Evolutionary conservation across 1,139 yeast genomes (phyloP).

Genomic region (Pneumocystis canis): DNA sequence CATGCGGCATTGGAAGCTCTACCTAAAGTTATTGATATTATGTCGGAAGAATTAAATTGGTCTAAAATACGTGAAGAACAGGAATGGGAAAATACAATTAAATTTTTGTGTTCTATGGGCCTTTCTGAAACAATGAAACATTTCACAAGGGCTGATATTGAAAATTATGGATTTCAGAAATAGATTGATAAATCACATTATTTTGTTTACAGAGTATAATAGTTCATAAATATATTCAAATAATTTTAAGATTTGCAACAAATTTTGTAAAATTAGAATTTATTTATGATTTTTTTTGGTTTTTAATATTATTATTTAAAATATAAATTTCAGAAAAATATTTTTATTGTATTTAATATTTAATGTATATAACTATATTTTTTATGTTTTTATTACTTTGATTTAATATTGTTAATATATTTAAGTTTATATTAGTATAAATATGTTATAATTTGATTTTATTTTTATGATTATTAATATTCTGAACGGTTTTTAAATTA

Average conservation of each 20-base stretch:
- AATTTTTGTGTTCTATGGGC: conserved; percentile 31
- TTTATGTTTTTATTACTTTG: no score
- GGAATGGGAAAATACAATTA: conserved; percentile 30
- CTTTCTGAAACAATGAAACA: conserved; percentile 16
- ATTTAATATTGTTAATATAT: no score
- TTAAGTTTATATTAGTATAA: no score
- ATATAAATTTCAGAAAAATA: no score
- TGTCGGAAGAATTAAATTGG: conserved; percentile 75
- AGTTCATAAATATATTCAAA: background rate
- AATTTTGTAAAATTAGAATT: no score
- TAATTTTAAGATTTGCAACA: background rate
- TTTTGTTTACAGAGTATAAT: background rate
- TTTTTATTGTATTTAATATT: no score
- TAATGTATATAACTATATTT: no score
- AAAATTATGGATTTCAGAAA: conserved; percentile 8
- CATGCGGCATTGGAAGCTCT: conserved; percentile 69
- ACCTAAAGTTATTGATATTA: conserved; percentile 71
- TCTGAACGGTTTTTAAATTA: no score
- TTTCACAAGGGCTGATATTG: conserved; percentile 14
- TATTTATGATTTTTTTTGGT: no score
- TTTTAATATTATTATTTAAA: no score
- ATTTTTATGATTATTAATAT: no score
- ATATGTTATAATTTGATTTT: no score
- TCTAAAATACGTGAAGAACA: conserved; percentile 39
- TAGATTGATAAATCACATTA: background rate